phyloP scores from a whole-genome alignment of 2,329 filamentous ascomycete genomes.

The Sporothrix sp. region DNA sequence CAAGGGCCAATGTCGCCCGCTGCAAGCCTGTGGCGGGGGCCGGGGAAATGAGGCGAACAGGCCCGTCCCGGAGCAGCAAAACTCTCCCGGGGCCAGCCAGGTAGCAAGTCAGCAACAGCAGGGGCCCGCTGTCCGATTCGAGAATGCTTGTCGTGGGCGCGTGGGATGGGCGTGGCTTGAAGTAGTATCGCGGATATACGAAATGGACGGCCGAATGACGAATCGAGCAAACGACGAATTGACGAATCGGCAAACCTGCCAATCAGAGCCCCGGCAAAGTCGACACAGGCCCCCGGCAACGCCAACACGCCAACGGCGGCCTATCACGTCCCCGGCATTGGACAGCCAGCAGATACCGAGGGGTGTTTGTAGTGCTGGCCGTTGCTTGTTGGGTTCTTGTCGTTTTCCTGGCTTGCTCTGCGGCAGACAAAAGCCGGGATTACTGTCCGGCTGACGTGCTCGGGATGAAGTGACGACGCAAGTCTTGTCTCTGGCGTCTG shows the following conservation, averaged over 20 bases:
- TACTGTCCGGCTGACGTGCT: background rate
- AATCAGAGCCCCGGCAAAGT: background rate
- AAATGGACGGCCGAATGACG: background rate
- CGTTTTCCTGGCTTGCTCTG: background rate
- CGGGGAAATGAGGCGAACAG: no score
- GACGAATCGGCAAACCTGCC: background rate
- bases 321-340: conserved; percentile 1
- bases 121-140: no score
- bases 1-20: no score
- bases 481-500: background rate
- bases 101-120: no score
- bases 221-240: background rate
- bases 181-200: background rate
- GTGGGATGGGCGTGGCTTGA: background rate
- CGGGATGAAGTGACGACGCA: no score
- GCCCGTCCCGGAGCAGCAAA: no score
- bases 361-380: background rate
- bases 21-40: no score
- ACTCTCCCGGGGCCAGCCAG: no score
- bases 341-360: background rate
- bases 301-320: background rate
- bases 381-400: background rate
- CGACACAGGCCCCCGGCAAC: no score
- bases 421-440: background rate
- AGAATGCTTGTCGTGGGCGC: background rate